Evolutionary conservation across 306 rosid genomes (phyloP), one percentile per base, ranked within the genome.

Genomic region (Prunus salicina): DNA sequence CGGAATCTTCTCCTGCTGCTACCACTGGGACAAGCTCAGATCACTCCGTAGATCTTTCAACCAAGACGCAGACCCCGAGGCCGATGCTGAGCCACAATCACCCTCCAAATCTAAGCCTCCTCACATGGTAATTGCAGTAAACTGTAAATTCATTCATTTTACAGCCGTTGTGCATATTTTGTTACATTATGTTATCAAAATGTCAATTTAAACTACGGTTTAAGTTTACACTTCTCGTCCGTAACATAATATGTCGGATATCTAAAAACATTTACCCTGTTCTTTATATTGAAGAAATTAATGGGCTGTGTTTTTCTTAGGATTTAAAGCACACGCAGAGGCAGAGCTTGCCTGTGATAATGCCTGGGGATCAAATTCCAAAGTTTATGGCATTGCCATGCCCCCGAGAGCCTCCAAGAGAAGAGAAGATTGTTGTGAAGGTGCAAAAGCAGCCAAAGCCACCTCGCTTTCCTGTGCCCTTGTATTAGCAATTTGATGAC

Each of bases 1-100:
- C 67, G 98, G 98, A 32, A 83, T 95, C 87, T 92, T 95, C 91
- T 92, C 98, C 6, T 95, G 97, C 80, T 95, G 96, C 81, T 95
- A 95, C 82, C 98, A 95, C 80, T 92, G 98, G 97, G 98, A 95
- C 76, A 95, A 90, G 75, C 80, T 92, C 87, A 86, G 96, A 50
- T 86, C 97, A 2, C 79, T 95, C 79, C 96, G 87, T 7, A 85
- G 75, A 22, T 86, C 98, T 28, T 34, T 79, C 76, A 68, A 81
- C 30, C 69, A 34, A 38, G 62, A 70, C 11, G 80, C 70, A 0
- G 67, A 85, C 63, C 25, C 81, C 30, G 77, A 79, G 57, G 20
- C 62, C 20, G 91, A 75, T 65, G 55, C 78, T 46, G 87, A 81
- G 16, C 69, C 84, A 4, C 63, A 49, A 18, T 47, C 83, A 22